These are phyloP conservation scores for Haplosporangium sp. DNA, from an alignment of 371 early-diverging fungal species.

Conservation along the genomic window DNA sequence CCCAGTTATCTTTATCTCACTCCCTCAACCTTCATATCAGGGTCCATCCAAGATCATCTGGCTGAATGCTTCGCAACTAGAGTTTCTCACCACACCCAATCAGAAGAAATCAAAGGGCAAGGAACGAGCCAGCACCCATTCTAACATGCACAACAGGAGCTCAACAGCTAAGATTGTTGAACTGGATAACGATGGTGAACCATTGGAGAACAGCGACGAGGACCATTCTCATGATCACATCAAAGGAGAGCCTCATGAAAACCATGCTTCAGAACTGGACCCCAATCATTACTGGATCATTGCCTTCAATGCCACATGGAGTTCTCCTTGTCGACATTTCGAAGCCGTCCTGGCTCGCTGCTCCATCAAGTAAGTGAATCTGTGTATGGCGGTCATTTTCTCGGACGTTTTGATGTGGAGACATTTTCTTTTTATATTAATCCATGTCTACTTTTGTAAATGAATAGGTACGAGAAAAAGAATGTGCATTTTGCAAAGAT, in stretches of 20 bases:
- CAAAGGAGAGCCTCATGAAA: not conserved
- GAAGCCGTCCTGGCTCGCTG: slow-evolving; percentile 47
- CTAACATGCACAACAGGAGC: slow-evolving; percentile 10
- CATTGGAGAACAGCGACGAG: slow-evolving; percentile 12
- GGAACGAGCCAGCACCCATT: slow-evolving; percentile 5
- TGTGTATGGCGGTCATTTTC: not conserved
- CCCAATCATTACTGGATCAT: slow-evolving; percentile 50
- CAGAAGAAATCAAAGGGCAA: slow-evolving; percentile 19
- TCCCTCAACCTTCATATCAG: slow-evolving; percentile 70
- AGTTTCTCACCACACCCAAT: slow-evolving; percentile 27
- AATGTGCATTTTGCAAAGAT: slow-evolving; percentile 47
- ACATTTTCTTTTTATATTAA: not conserved
- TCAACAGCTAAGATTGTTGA: slow-evolving; percentile 38
- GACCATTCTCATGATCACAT: not conserved
- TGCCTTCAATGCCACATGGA: slow-evolving; percentile 46
- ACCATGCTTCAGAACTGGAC: slow-evolving; percentile 14
- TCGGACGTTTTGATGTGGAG: not conserved
- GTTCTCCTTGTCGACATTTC: slow-evolving; percentile 49
- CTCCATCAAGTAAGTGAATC: slow-evolving; percentile 35
- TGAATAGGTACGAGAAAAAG: slow-evolving; percentile 31
- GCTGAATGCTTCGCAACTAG: slow-evolving; percentile 35
- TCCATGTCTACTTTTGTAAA: not conserved
- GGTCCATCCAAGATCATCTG: slow-evolving; percentile 59
- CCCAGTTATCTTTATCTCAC: slow-evolving; percentile 61
- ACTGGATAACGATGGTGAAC: slow-evolving; percentile 33